Base-by-base conservation (phyloP, 1,139 yeast genomes). In the Saccharomyces pastorianus region DNA sequence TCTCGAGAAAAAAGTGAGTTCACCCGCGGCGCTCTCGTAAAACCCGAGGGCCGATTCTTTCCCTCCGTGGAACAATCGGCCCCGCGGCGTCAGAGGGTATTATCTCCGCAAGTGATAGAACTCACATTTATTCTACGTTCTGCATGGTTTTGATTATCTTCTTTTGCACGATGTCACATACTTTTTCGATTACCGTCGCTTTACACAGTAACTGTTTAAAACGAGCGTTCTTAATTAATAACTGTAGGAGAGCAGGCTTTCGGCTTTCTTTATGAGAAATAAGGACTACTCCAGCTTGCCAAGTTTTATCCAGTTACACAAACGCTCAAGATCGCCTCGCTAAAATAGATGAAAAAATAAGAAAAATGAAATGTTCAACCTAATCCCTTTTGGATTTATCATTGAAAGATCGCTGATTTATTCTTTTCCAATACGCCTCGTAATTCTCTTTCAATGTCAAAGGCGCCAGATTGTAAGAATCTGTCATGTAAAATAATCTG, bases 401-500 rank as follows among this genome's bases (percentile, higher is more conserved):
- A 17, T 17, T 34, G 42, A 17, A 11, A 9, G 42, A 11, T 17
- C 17, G 42, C 11, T 34, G 17, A 4, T 34, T 8, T 34, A 34
- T 14, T 59, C 73, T 68, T 13, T 55, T 27, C 9, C 52, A 9
- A 70, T 74, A 73, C 3, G 56, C 56, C 3, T 59, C 57, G 47
- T 68, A 64, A 3, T 14, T 34, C 42, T 34, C 42, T 17, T 60
- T 59, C 41, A 73, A 58, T 27, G 71, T 66, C 9, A 64, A 34
- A 0, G 74, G 73, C 8, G 67, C 72, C 60, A 73, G 74, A 66
- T 74, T 79, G 60, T 77, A 78, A 1, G 79, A 77, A 67, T 85
- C 93, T 64, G 83, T 84, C 56, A 85, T 68, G 63, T 76, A 75
- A 56, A 83, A 76, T 51, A 57, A 63, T 51, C 71, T 71, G 9